A percentile compares a stretch with the other conserved stretches of the same genome.
Evolutionary conservation across 1,284 basidiomycete genomes (phyloP).

Genomic region (Cystobasidium slooffiae): DNA sequence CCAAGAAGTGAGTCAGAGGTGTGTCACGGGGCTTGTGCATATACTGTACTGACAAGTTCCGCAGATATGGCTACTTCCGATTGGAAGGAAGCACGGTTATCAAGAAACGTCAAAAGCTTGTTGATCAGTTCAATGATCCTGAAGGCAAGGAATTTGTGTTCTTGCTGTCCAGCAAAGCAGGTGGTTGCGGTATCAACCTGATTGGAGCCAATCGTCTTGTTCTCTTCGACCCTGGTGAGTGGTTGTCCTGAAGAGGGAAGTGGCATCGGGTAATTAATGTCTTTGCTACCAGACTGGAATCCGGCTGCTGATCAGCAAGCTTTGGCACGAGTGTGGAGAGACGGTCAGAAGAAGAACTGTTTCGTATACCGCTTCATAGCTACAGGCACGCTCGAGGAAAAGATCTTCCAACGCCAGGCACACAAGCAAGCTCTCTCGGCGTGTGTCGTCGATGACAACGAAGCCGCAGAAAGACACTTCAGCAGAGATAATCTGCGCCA

Average conservation of each 20-base stretch:
- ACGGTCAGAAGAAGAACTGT: slow-evolving; percentile 99
- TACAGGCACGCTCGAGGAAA: slow-evolving; percentile 98
- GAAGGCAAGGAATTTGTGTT: slow-evolving; percentile 94
- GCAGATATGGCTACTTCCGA: slow-evolving; percentile 87
- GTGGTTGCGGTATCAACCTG: slow-evolving; percentile 96
- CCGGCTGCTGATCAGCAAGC: slow-evolving; percentile 98
- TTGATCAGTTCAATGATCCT: slow-evolving; percentile 97
- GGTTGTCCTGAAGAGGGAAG: no score
- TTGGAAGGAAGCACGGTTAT: slow-evolving; percentile 94
- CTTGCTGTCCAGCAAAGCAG: slow-evolving; percentile 92
- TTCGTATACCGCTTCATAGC: slow-evolving; percentile 99
- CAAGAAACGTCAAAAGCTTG: slow-evolving; percentile 93
- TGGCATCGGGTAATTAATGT: no score
- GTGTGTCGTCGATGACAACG: slow-evolving; percentile 95
- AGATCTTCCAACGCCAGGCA: slow-evolving; percentile 67
- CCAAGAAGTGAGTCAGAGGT: slow-evolving; percentile 69
- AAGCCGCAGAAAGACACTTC: slow-evolving; percentile 94
- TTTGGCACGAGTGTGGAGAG: slow-evolving; percentile 97
- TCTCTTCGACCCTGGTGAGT: slow-evolving; percentile 88
- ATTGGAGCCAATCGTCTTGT: slow-evolving; percentile 96
- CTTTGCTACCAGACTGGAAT: slow-evolving; percentile 90
- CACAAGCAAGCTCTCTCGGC: slow-evolving; percentile 96
- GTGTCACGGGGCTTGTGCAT: not conserved
- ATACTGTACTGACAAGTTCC: not conserved
- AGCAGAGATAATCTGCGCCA: slow-evolving; percentile 86